phyloP scores from a whole-genome alignment of 2,329 filamentous ascomycete species.

The Claviceps humidiphila region DNA sequence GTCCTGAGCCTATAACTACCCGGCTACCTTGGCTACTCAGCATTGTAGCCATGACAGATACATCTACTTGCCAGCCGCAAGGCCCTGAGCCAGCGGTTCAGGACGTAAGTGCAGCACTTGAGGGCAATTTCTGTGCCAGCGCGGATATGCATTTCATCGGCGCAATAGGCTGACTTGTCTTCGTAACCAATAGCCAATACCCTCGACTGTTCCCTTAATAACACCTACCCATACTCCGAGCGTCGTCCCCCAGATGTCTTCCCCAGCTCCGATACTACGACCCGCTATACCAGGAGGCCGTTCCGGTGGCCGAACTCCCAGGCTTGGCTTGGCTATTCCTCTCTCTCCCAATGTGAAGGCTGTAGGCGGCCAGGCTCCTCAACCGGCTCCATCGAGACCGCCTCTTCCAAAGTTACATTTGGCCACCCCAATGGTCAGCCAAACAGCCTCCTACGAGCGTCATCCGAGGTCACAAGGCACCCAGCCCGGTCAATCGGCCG shows the following conservation, averaged over 20 bases:
- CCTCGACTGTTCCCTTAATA: slow-evolving; percentile 12
- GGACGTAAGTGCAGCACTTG: slow-evolving; percentile 8
- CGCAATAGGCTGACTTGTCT: not conserved
- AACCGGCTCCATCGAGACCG: slow-evolving; percentile 27
- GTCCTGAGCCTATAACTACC: not conserved
- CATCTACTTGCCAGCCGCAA: slow-evolving; percentile 12
- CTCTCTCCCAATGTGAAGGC: slow-evolving; percentile 73
- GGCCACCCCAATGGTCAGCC: slow-evolving; percentile 77
- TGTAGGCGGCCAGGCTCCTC: slow-evolving; percentile 38
- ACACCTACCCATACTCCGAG: slow-evolving; percentile 20
- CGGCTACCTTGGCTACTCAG: slow-evolving; percentile 8
- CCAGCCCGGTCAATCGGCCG: slow-evolving; percentile 52
- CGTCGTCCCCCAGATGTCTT: slow-evolving; percentile 49
- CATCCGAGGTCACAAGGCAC: slow-evolving; percentile 35
- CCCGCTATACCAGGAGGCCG: slow-evolving; percentile 65
- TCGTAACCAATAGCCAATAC: slow-evolving; percentile 9
- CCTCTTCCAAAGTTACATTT: slow-evolving; percentile 69
- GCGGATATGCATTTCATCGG: not conserved
- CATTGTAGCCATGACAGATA: slow-evolving; percentile 14
- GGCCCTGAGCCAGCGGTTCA: slow-evolving; percentile 9
- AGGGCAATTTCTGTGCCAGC: not conserved
- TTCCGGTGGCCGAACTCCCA: slow-evolving; percentile 53
- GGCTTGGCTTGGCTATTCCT: slow-evolving; percentile 80
- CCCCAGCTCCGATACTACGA: slow-evolving; percentile 67
- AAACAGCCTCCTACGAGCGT: slow-evolving; percentile 57